Conservation (phyloP, 306 rosid species). For the Quercus glauca region DNA sequence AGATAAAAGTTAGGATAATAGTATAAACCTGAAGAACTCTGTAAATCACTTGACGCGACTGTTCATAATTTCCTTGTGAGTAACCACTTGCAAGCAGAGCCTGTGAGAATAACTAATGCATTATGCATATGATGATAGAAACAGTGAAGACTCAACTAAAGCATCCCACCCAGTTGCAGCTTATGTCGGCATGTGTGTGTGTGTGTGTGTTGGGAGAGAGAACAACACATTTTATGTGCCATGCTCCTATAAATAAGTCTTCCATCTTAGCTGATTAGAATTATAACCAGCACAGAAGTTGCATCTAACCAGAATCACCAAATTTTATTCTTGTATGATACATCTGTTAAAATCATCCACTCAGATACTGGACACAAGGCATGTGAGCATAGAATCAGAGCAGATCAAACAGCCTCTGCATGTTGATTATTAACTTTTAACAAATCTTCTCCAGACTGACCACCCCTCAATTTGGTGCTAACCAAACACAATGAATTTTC, state of each 20-base stretch:
- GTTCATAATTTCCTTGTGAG: slow-evolving; percentile 68
- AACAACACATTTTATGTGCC: neutral
- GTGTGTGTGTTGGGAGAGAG: neutral
- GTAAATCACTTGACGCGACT: slow-evolving; percentile 62
- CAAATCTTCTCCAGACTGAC: neutral
- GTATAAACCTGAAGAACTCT: slow-evolving; percentile 72
- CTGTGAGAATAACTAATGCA: slow-evolving; percentile 38
- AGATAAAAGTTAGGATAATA: neutral
- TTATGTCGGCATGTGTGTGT: neutral
- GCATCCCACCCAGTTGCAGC: neutral
- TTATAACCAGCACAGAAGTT: neutral
- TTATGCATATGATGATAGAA: slow-evolving; percentile 7
- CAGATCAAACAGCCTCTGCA: neutral
- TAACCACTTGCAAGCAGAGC: slow-evolving; percentile 79
- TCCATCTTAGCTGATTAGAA: neutral
- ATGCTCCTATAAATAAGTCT: neutral
- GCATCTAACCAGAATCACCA: neutral
- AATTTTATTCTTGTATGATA: neutral
- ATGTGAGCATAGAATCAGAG: neutral
- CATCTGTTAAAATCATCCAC: neutral
- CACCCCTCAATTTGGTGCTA: neutral
- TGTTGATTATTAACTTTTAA: neutral
- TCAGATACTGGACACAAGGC: neutral
- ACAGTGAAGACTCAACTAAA: slow-evolving; percentile 14
- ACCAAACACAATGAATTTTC: neutral